Base-by-base conservation (phyloP, 805 yeast species). In the Candida montana region DNA sequence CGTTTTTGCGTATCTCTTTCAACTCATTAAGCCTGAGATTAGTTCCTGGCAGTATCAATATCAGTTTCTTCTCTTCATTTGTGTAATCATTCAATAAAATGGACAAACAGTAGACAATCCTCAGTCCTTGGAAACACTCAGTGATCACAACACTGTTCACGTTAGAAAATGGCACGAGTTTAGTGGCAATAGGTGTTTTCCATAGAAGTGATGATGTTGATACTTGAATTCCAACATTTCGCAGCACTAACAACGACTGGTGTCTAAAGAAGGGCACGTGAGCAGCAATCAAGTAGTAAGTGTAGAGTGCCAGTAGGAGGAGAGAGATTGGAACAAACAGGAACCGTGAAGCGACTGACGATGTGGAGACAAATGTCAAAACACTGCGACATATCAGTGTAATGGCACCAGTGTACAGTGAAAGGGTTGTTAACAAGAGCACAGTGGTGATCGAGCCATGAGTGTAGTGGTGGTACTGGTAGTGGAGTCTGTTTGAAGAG, bases 91-190 rank as follows among this genome's bases (percentile, higher is more conserved):
- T 69, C 15, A 79, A 72, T 28, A 83, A 63, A 5, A 83, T 64
- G 32, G 81, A 77, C 57, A 85, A 62, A 53, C 83, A 81, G 56
- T 71, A 81, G 3, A 81, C 65, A 9, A 83, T 87, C 47, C 79
- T 80, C 47, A 78, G 74, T 6, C 82, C 82, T 41, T 69, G 69
- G 55, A 86, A 84, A 0, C 85, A 90, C 58, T 86, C 95, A 55
- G 83, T 83, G 20, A 86, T 79, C 0, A 83, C 74, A 10, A 85
- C 58, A 57, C 84, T 91, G 4, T 74, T 70, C 39, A 85, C 69
- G 34, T 67, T 66, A 35, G 71, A 74, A 30, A 69, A 61, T 0
- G 89, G 82, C 10, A 82, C 69, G 55, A 85, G 82, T 21, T 62
- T 50, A 31, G 59, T 59, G 8, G 40, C 19, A 5, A 39, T 2